Evolutionary conservation across 2,329 filamentous ascomycete species (phyloP).

Genomic region (Verticillium klebahnii): DNA sequence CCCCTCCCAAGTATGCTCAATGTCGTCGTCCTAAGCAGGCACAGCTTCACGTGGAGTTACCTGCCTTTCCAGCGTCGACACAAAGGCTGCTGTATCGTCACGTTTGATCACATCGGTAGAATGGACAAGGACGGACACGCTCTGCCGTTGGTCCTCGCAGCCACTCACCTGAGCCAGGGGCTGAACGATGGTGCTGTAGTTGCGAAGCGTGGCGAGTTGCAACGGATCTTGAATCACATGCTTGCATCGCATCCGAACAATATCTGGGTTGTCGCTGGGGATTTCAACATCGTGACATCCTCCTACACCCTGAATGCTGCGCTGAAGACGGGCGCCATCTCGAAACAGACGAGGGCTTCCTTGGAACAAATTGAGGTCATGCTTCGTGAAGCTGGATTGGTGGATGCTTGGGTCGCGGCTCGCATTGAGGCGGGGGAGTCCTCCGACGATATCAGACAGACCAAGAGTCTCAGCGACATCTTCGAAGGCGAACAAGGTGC

Average conservation of each 20-base stretch:
- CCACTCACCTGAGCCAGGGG: constrained; percentile 58
- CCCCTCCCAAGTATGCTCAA: constrained; percentile 59
- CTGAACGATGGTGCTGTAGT: constrained; percentile 54
- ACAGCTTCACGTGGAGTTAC: constrained; percentile 50
- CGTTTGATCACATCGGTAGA: constrained; percentile 26
- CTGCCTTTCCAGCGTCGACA: constrained; percentile 50
- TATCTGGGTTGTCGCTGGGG: constrained; percentile 55
- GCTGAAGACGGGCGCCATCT: constrained; percentile 47
- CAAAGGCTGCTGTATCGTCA: constrained; percentile 36
- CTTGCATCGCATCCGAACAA: constrained; percentile 31
- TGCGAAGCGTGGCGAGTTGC: constrained; percentile 52
- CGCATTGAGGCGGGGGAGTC: constrained; percentile 38
- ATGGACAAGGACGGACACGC: constrained; percentile 17
- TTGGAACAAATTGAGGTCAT: constrained; percentile 41
- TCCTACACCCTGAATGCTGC: constrained; percentile 49
- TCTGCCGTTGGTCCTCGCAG: constrained; percentile 44
- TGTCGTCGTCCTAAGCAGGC: constrained; percentile 53
- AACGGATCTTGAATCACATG: constrained; percentile 43
- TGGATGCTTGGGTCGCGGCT: constrained; percentile 47
- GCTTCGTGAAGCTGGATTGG: constrained; percentile 39
- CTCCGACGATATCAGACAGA: constrained; percentile 21
- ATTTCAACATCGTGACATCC: constrained; percentile 62
- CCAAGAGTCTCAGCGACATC: constrained; percentile 23
- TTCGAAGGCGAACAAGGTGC: constrained; percentile 59
- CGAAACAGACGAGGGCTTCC: constrained; percentile 35